These are phyloP conservation scores for Acacia melanoxylon DNA, from an alignment of 306 rosid species.

Conservation along the genomic window DNA sequence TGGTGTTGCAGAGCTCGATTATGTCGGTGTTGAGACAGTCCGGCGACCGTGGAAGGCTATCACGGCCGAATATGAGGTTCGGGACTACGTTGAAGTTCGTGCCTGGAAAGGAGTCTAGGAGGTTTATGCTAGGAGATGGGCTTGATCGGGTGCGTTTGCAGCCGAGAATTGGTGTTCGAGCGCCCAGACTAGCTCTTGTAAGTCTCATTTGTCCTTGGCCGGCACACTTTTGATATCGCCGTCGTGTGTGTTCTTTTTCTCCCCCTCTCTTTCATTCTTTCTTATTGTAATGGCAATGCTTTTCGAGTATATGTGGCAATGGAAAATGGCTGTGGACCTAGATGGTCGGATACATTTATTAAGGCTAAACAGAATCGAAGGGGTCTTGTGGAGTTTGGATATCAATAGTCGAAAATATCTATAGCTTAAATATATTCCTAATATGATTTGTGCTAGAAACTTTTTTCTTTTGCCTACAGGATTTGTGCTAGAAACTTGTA, in stretches of 20 bases:
- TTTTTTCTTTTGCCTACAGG: background rate
- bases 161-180: slow-evolving; percentile 63
- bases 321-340: background rate
- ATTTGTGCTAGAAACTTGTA: slow-evolving; percentile 20
- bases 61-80: slow-evolving; percentile 54
- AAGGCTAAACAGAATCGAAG: background rate
- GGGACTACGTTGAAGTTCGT: slow-evolving; percentile 74
- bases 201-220: slow-evolving; percentile 40
- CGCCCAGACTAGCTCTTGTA: slow-evolving; percentile 86
- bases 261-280: background rate
- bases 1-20: slow-evolving; percentile 89
- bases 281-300: slow-evolving; percentile 5
- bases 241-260: too few relatives aligned
- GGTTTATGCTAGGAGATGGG: slow-evolving; percentile 55
- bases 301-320: slow-evolving; percentile 8
- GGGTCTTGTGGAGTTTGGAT: background rate
- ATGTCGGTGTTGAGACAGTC: slow-evolving; percentile 60
- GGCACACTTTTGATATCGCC: slow-evolving; percentile 2
- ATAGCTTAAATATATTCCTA: slow-evolving; percentile 22
- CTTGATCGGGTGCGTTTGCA: slow-evolving; percentile 66
- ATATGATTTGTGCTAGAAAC: slow-evolving; percentile 15
- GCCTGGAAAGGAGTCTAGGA: slow-evolving; percentile 54
- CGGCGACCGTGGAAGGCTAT: slow-evolving; percentile 40
- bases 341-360: slow-evolving; percentile 2
- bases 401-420: slow-evolving; percentile 11